Base-by-base conservation (phyloP, 2,329 filamentous ascomycete genomes). In the Madurella fahalii region DNA sequence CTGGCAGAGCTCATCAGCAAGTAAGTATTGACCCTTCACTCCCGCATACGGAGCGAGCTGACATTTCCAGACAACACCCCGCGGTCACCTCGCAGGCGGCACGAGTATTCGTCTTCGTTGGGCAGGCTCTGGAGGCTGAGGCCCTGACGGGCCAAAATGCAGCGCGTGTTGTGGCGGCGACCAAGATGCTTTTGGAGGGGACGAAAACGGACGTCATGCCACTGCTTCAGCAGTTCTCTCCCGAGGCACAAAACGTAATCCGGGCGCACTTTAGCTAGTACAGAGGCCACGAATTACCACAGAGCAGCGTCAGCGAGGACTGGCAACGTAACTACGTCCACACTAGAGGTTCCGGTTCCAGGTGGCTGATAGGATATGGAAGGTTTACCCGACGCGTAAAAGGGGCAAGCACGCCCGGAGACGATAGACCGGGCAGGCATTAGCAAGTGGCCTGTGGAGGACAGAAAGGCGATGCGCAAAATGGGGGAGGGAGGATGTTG, bases 1-100 rank as follows among this genome's bases (percentile, higher is more conserved):
- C 77, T 99, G 55, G 86, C 89, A 12, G 87, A 96, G 69, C 74
- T 99, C 59, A 96, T 97, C 69, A 88, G 95, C 63, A 88, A 95
- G 94, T 96, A 84, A 82, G 91, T 86, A 8, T 39, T 45, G 18
- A 12, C 12, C 25, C 32, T 47, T 11, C 16, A 47, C 37, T 47
- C 47, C n/a, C 40, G 20, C 53, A 49, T 25, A 16, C 9, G 18
- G 9, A 16, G 18, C 30, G 32, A 47, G 32, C 56, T 62, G 42
- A 61, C 43, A 12, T 46, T 31, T 40, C 30, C 62, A 97, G 94
- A 71, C 89, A 89, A 84, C 89, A 96, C 66, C 89, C 90, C 0
- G 85, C 83, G 13, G 89, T 96, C 45, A 78, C 90, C 65, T 77
- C 79, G 59, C 88, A 94, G 68, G 85, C 90, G 7, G 83, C 83